A percentile compares a stretch with the other conserved stretches of the same genome.
Evolutionary conservation across 225 moss, liverwort and hornwort genomes (phyloP).

Genomic region (Pleurozium schreberi): DNA sequence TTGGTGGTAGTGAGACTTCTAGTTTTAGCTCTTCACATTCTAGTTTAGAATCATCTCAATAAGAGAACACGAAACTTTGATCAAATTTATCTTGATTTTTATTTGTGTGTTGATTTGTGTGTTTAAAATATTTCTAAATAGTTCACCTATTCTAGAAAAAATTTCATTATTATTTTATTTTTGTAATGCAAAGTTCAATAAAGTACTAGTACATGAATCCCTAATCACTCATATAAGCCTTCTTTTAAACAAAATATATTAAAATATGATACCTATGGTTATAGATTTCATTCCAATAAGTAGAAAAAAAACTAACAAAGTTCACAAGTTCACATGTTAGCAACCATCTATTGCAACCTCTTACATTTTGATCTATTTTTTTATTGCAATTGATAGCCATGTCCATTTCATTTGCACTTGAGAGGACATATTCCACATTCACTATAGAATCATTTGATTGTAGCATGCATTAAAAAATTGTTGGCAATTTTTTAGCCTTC

Average conservation of each 20-base stretch:
- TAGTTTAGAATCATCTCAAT: neutral
- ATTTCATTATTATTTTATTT: neutral
- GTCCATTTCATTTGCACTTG: neutral
- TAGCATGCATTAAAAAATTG: too few species aligned
- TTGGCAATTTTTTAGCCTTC: too few species aligned
- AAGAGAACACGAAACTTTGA: neutral
- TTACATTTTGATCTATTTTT: neutral
- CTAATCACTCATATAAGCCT: neutral
- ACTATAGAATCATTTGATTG: too few species aligned
- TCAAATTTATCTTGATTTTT: neutral
- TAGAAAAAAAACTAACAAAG: too few species aligned
- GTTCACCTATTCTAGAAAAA: neutral
- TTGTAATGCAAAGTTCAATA: neutral
- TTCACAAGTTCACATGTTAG: rapidly evolving
- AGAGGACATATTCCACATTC: neutral
- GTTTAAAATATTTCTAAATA: neutral
- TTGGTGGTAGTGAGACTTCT: neutral
- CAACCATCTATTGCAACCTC: neutral
- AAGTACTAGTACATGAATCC: neutral
- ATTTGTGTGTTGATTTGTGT: neutral
- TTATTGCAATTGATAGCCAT: neutral
- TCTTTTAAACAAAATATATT: neutral
- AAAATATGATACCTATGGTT: neutral
- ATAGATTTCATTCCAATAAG: neutral
- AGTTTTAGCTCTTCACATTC: neutral